A percentile compares a stretch with the other conserved stretches of the same genome.
phyloP scores from a whole-genome alignment of 139 green algal genomes.

The Volvox africanus region DNA sequence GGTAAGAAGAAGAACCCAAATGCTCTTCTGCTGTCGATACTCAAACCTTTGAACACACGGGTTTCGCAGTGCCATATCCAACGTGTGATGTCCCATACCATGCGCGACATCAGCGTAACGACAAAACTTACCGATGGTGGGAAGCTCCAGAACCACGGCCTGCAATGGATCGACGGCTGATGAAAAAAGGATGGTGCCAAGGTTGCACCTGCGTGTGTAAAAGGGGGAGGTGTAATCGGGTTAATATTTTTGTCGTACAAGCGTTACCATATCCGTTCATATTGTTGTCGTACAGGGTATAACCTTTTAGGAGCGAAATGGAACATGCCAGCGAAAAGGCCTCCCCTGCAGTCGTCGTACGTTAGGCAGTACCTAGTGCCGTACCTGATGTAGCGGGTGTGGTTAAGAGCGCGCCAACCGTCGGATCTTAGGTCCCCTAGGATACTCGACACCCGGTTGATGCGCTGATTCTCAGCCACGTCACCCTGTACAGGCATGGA shows the following conservation, averaged over 20 bases:
- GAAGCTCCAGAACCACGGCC: constrained; percentile 12
- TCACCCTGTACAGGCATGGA: not conserved
- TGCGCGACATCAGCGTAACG: not conserved
- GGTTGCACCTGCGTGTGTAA: not conserved
- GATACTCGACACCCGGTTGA: not conserved
- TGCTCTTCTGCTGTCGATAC: too few species aligned
- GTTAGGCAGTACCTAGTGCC: too few species aligned
- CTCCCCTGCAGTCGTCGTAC: too few species aligned
- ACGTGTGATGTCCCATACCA: not conserved
- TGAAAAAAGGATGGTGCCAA: not conserved
- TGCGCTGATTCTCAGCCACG: not conserved
- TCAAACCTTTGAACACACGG: too few species aligned
- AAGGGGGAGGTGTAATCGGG: too few species aligned
- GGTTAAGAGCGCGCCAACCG: constrained; percentile 2
- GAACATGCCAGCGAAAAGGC: too few species aligned
- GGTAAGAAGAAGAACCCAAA: too few species aligned
- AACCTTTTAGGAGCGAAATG: too few species aligned
- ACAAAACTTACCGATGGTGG: not conserved
- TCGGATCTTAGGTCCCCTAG: not conserved
- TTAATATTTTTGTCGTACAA: too few species aligned
- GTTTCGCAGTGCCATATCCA: too few species aligned
- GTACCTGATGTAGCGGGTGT: constrained; percentile 18
- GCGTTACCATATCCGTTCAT: too few species aligned
- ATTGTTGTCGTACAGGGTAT: too few species aligned
- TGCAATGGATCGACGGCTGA: not conserved